Base-by-base conservation (phyloP, 306 rosid genomes). In the Comarum palustre region DNA sequence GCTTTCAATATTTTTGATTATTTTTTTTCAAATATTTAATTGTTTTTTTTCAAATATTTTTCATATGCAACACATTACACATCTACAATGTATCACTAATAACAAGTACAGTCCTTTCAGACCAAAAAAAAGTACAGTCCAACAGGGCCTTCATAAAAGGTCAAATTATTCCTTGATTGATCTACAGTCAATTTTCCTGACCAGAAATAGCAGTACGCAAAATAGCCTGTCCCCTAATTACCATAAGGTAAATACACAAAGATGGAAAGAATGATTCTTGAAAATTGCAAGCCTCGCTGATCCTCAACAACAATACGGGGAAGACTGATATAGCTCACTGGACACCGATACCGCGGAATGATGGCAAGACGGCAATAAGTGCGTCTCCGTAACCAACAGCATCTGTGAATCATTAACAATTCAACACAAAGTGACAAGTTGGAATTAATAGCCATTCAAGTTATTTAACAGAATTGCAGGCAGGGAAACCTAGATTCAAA, bases 351-450 rank as follows among this genome's bases (percentile, higher is more conserved):
- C 88, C 95, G 43, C 85, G 96, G 72, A 95, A 95, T 19, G 96
- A 82, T 17, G 99, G 97, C 88, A 90, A 84, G 82, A 95, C 85
- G 17, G 99, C 97, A 17, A 92, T 47, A 24, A 95, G 88, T 9
- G 96, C 87, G 43, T 95, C 99, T 67, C 96, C 99, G 16, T 75
- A 95, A 73, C 99, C 99, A 86, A 92, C 90, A 17, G 96, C 88
- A 63, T 95, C 99, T 95, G 96, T 70, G 72, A 81, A 83, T 70
- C 80, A 84, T 57, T 73, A 14, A 74, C 22, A 79, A 47, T 54
- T 36, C 17, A 65, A 65, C 46, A 24, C 48, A 69, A 55, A 32
- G 34, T 41, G 6, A 60, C 31, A 52, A 78, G 63, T 66, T 82
- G 45, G 62, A 17, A 17, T 61, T 25, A 34, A 17, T 17, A 16